These are phyloP conservation scores for Phytophthora constricta DNA, from an alignment of 352 stramenopile species.

Conservation along the genomic window DNA sequence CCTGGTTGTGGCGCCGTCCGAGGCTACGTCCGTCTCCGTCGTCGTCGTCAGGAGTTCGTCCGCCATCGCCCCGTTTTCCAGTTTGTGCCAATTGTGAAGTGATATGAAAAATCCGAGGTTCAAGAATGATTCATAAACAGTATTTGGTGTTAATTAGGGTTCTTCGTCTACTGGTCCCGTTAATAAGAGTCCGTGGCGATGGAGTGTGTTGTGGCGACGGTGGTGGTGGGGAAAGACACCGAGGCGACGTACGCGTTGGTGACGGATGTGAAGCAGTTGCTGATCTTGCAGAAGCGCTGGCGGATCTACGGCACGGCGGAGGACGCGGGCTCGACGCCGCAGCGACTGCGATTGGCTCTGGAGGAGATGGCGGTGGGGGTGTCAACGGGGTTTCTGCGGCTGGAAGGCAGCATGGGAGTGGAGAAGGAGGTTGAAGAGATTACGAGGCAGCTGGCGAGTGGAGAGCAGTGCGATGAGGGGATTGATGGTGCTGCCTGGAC, in stretches of 20 bases:
- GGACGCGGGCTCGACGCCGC: conserved; percentile 2
- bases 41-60: conserved; percentile 26
- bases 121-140: conserved; percentile 4
- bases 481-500: conserved; percentile 16
- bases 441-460: conserved; percentile 10
- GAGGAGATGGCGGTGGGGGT: conserved; percentile 58
- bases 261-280: conserved; percentile 16
- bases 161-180: background rate
- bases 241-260: conserved; percentile 40
- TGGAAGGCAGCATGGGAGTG: conserved; percentile 19
- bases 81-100: conserved; percentile 4
- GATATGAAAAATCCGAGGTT: background rate
- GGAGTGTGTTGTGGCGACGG: conserved; percentile 13
- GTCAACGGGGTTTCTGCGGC: conserved; percentile 40
- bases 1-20: conserved; percentile 19
- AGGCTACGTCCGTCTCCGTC: conserved; percentile 22
- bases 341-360: conserved; percentile 46
- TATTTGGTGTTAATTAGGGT: background rate
- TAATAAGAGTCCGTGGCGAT: background rate
- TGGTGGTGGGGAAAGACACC: conserved; percentile 12
- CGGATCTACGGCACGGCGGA: conserved; percentile 38
- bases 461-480: background rate
- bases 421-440: conserved; percentile 16
- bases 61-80: too few relatives aligned
- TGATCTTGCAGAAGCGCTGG: conserved; percentile 28